phyloP scores from a whole-genome alignment of 2,329 filamentous ascomycete genomes.

The Davidsoniella neocaledoniae region DNA sequence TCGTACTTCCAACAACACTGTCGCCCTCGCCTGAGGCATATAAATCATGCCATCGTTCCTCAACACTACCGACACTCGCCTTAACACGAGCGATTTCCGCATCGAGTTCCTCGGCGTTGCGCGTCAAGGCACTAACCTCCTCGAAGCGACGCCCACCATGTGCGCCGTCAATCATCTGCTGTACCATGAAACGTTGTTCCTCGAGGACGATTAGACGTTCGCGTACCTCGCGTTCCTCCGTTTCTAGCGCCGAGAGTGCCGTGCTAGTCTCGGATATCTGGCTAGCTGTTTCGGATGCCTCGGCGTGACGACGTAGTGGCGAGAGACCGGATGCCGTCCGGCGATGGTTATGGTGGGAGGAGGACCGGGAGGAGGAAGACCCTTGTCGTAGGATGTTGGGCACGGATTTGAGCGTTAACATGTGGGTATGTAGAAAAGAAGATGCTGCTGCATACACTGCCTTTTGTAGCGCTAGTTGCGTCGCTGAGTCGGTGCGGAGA shows the following conservation, averaged over 20 bases:
- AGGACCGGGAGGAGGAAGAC: not conserved
- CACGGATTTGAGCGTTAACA: slow-evolving; percentile 69
- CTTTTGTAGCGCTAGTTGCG: slow-evolving; percentile 61
- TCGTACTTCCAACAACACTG: too few relatives aligned
- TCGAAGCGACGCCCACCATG: slow-evolving; percentile 66
- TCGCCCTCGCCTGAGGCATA: slow-evolving; percentile 8
- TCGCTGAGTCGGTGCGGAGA: slow-evolving; percentile 52
- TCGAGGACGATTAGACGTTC: slow-evolving; percentile 72
- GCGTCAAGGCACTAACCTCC: slow-evolving; percentile 62
- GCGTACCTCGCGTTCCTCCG: slow-evolving; percentile 65
- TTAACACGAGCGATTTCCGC: slow-evolving; percentile 55
- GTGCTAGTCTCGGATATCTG: slow-evolving; percentile 35
- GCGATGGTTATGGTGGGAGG: slow-evolving; percentile 8
- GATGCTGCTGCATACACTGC: slow-evolving; percentile 71
- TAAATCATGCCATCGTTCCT: slow-evolving; percentile 23
- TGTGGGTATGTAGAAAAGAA: slow-evolving; percentile 71
- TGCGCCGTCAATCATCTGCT: slow-evolving; percentile 66
- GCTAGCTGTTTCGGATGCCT: slow-evolving; percentile 31
- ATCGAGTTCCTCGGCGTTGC: slow-evolving; percentile 69
- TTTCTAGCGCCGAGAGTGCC: slow-evolving; percentile 38
- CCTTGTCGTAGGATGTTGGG: slow-evolving; percentile 42
- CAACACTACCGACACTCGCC: slow-evolving; percentile 48
- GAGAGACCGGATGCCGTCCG: slow-evolving; percentile 15
- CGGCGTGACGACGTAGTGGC: slow-evolving; percentile 29
- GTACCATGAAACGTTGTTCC: slow-evolving; percentile 80